Evolutionary conservation across 208 protist genomes (phyloP).

Genomic region (Leishmania turanica): DNA sequence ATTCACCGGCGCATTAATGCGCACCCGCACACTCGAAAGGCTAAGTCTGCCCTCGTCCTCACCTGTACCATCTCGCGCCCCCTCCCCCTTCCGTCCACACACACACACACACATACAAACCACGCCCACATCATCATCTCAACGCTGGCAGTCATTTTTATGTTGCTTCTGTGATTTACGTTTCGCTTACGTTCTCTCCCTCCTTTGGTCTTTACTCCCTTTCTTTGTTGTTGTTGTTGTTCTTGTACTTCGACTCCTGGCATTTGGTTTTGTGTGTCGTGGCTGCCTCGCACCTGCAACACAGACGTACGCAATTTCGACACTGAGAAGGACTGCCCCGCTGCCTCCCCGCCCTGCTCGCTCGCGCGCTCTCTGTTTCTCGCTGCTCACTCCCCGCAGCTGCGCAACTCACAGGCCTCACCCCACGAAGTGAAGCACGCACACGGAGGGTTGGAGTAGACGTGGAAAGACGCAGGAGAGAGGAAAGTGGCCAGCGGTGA

Average conservation of each 20-base stretch:
- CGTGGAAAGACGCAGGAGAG: neutral
- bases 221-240: neutral
- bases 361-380: neutral
- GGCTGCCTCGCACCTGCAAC: neutral
- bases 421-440: neutral
- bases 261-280: neutral
- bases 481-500: neutral
- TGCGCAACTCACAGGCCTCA: neutral
- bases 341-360: neutral
- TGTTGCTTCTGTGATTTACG: neutral
- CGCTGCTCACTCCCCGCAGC: neutral
- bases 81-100: no score
- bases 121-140: neutral
- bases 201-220: neutral
- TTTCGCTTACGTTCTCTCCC: neutral
- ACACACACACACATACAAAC: neutral
- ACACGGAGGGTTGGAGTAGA: neutral
- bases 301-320: neutral
- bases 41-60: neutral
- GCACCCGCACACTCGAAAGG: neutral
- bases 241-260: neutral
- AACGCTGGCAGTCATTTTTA: neutral
- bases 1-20: neutral
- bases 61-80: neutral
- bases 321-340: neutral